Evolutionary conservation across 2,329 filamentous ascomycete species (phyloP).

Genomic region (Pezicula neosporulosa): DNA sequence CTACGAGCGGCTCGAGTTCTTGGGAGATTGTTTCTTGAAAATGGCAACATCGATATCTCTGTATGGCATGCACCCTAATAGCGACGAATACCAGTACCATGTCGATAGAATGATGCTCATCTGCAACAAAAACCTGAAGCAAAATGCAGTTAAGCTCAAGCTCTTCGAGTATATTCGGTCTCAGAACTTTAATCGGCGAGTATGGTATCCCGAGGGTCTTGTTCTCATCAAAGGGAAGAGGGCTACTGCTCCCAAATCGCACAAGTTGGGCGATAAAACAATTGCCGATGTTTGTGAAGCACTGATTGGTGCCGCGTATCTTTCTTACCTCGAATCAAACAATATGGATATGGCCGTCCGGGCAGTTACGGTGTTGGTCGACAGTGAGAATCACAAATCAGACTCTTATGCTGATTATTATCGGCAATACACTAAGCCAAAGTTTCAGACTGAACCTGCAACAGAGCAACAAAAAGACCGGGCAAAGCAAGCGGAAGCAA

Average conservation of each 20-base stretch:
- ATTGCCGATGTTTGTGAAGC: conserved; percentile 95
- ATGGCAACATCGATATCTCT: conserved; percentile 90
- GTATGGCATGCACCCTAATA: conserved; percentile 71
- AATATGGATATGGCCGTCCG: conserved; percentile 56
- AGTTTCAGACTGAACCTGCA: conserved; percentile 61
- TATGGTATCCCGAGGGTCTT: conserved; percentile 84
- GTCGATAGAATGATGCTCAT: conserved; percentile 87
- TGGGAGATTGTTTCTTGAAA: conserved; percentile 92
- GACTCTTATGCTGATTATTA: conserved; percentile 71
- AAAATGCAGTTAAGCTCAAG: conserved; percentile 65
- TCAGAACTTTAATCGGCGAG: conserved; percentile 70
- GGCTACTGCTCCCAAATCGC: conserved; percentile 50
- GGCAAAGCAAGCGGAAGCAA: conserved; percentile 56
- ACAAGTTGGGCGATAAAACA: conserved; percentile 79
- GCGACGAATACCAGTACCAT: conserved; percentile 84
- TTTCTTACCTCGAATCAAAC: conserved; percentile 37
- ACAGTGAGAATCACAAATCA: conserved; percentile 66
- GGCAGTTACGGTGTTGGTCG: conserved; percentile 67
- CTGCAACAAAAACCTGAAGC: conserved; percentile 87
- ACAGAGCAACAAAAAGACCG: conserved; percentile 69
- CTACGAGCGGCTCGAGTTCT: conserved; percentile 90
- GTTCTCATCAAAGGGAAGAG: conserved; percentile 70
- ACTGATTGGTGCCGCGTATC: conserved; percentile 80
- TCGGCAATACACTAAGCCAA: conserved; percentile 61
- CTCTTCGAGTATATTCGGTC: conserved; percentile 77